Evolutionary conservation across 2,329 filamentous ascomycete species (phyloP), one percentile per base, ranked within the genome.

Genomic region (Fusarium avenaceum): DNA sequence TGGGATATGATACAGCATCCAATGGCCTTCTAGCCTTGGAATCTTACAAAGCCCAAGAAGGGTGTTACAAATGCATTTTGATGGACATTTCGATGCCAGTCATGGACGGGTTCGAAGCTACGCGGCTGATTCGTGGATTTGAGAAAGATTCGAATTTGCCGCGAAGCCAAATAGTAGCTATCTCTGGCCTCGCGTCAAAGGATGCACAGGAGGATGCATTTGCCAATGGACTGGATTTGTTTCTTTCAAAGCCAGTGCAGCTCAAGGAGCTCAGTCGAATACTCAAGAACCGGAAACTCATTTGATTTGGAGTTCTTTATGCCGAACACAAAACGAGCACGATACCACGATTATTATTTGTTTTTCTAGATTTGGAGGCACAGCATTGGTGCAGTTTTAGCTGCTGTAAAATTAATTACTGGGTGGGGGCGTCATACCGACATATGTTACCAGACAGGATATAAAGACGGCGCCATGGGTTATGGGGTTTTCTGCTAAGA

Each of bases 21-120:
- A 75, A 81, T 53, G 80, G 80, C 0, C 63, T 75, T 11, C 72
- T 79, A 46, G 79, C 79, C 0, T 39, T 80, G 7, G 71, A 79
- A n/a, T 67, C 67, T 3, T 81, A 75, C 51, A 65, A 51, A 24
- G 44, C 65, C 2, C 54, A 65, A 7, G 64, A 69, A 0, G 65
- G 66, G 1, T 44, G 68, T 4, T 80, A 73, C 39, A 65, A 57
- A 20, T 79, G 75, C 50, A 72, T 82, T 2, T 65, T 82, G 9
- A 82, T 81, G 71, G 86, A 88, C 61, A 83, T 87, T 6, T 86
- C 82, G 55, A 88, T 89, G 86, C 86, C 86, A 0, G 75, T 87
- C 9, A 83, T 88, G 72, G 82, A 88, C 63, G 84, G 84, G 0
- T 80, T 86, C 6, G 82, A 83, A n/a, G 81, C 83, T 0, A 86